Base-by-base conservation (phyloP, 352 stramenopile species). In the Globisporangium yorkense region DNA sequence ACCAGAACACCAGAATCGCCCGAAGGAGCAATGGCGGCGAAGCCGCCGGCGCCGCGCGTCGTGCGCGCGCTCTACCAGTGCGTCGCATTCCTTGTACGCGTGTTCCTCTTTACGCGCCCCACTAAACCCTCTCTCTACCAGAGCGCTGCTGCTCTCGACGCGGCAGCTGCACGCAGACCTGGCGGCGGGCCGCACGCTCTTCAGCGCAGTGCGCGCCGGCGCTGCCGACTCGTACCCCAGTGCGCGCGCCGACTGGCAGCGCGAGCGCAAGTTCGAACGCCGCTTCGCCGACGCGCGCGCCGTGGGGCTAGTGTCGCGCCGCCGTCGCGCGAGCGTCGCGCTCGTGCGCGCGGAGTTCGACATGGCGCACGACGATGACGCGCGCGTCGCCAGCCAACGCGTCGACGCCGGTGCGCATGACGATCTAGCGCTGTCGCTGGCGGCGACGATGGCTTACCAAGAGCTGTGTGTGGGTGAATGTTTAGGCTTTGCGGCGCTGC, bases 241-340 rank as follows among this genome's bases (percentile, higher is more conserved):
- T 35, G 68, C 87, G 33, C 86, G 83, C 54, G 62, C 63, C 52
- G 80, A 92, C 63, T 92, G 80, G 84, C 78, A 87, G 61, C 80
- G 79, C 21, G 80, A 92, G 59, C 80, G 78, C 15, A 56, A 67
- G 47, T 89, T 89, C 33, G 68, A 78, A 18, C 67, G 60, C 31
- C 75, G 77, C 1, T 63, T 92, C 3, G 62, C 75, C 10, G 79
- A 87, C 54, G 71, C 84, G 47, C 59, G 71, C 50, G 66, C 74
- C 24, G 43, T 84, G 15, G 16, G 16, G 0, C 67, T 70, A 46
- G 57, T 46, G 39, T 74, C 62, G 56, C 59, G 54, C 3, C 63
- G 69, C 51, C 56, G 52, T 8, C 67, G 50, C 29, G 61, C 63
- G 9, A 79, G 71, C 51, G 62, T 72, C 21, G 61, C 68, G 27